Conservation (phyloP, 192 early-diverging fungal species). For the Linnemannia hyalina region DNA sequence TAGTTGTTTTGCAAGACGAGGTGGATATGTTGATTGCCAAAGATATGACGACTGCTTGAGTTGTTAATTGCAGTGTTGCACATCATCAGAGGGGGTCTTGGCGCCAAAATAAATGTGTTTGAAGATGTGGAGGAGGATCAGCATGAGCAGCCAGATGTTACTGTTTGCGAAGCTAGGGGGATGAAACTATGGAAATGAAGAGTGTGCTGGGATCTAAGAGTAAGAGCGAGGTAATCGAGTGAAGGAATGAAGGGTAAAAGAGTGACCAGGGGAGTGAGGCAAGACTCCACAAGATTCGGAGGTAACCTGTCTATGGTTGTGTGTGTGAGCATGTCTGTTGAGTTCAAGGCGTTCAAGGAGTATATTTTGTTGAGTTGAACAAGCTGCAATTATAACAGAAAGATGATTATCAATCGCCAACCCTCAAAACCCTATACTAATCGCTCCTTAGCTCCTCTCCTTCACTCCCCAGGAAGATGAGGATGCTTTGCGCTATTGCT, state of each 20-base stretch:
- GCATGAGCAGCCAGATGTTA: neutral
- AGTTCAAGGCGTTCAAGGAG: neutral
- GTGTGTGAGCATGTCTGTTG: neutral
- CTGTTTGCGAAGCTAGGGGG: neutral
- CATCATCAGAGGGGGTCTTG: neutral
- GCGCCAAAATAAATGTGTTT: neutral
- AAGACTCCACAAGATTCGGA: neutral
- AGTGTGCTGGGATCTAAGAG: too few species aligned
- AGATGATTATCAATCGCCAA: constrained; percentile 22
- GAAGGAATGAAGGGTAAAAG: neutral
- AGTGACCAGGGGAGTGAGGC: neutral
- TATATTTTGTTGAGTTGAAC: neutral
- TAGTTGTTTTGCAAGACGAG: neutral
- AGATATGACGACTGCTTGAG: neutral
- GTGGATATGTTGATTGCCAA: neutral
- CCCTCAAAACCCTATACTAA: neutral
- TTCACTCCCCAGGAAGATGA: neutral
- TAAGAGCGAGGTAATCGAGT: neutral
- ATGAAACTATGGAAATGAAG: neutral
- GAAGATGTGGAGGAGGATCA: neutral
- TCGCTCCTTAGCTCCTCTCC: neutral
- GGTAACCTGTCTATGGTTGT: neutral
- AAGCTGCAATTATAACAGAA: neutral
- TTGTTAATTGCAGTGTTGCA: neutral
- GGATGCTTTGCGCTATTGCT: neutral